A percentile compares a stretch with the other conserved stretches of the same genome.
Conservation (phyloP, 2,329 filamentous ascomycete species). For the Phaeophleospora eucalypticola region DNA sequence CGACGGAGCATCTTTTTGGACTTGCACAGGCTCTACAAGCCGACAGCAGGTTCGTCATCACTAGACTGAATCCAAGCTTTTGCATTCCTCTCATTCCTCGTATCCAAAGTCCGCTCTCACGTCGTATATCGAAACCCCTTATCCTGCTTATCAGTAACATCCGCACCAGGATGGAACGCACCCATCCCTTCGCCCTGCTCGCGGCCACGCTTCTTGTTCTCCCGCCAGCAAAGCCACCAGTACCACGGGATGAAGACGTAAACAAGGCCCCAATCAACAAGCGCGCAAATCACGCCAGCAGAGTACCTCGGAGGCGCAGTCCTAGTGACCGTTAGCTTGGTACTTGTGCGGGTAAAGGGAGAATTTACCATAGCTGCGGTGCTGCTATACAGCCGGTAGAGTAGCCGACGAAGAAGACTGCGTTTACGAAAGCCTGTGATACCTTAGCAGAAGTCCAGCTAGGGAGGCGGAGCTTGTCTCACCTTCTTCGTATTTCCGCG, state of each 20-base stretch:
- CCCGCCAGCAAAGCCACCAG: constrained; percentile 33
- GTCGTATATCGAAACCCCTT: constrained; percentile 33
- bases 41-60: too few relatives aligned
- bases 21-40: too few relatives aligned
- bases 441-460: too few relatives aligned
- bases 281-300: constrained; percentile 44
- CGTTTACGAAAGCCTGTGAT: constrained; percentile 44
- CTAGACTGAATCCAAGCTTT: too few relatives aligned
- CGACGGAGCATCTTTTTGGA: too few relatives aligned
- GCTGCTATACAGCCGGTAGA: constrained; percentile 45
- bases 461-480: too few relatives aligned
- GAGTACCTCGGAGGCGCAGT: constrained; percentile 43
- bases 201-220: constrained; percentile 34
- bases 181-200: constrained; percentile 6
- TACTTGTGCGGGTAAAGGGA: too few relatives aligned
- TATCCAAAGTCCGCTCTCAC: too few relatives aligned
- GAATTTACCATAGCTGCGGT: constrained; percentile 46
- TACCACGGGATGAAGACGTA: constrained; percentile 34
- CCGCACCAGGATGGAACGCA: constrained; percentile 18
- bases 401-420: constrained; percentile 51
- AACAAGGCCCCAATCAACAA: constrained; percentile 44
- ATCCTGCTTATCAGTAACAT: constrained; percentile 39
- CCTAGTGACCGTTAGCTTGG: too few relatives aligned
- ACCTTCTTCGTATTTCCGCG: constrained; percentile 52
- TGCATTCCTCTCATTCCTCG: too few relatives aligned